Evolutionary conservation across 805 yeast genomes (phyloP).

Genomic region (Barnettozyma vustinii): DNA sequence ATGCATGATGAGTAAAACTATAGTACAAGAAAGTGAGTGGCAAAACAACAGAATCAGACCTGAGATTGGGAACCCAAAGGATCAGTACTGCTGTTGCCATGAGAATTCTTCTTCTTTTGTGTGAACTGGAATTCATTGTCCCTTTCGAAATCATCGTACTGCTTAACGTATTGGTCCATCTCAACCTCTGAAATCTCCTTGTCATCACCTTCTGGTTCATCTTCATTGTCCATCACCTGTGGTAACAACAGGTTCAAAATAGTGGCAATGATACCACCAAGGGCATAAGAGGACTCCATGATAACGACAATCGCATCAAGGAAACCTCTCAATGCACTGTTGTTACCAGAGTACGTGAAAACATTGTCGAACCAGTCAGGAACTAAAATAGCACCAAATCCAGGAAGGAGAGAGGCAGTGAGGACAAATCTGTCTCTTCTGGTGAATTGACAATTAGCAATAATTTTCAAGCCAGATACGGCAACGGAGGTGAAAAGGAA

Average conservation of each 20-base stretch:
- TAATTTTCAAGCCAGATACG: slow-evolving; percentile 66
- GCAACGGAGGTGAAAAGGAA: slow-evolving; percentile 73
- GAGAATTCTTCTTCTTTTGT: slow-evolving; percentile 2
- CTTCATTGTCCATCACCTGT: slow-evolving; percentile 45
- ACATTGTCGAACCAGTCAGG: slow-evolving; percentile 59
- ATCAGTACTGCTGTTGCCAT: neutral
- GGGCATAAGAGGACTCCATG: slow-evolving; percentile 69
- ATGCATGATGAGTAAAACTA: neutral
- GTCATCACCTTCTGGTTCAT: slow-evolving; percentile 14
- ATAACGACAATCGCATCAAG: slow-evolving; percentile 63
- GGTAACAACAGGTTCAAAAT: slow-evolving; percentile 59
- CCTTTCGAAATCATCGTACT: slow-evolving; percentile 22
- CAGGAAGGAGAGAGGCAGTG: slow-evolving; percentile 59
- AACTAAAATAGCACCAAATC: slow-evolving; percentile 62
- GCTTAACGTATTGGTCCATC: slow-evolving; percentile 22
- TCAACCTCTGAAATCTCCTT: slow-evolving; percentile 19
- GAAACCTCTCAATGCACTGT: slow-evolving; percentile 53
- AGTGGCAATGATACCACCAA: slow-evolving; percentile 61
- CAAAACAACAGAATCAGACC: neutral
- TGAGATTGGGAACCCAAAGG: neutral
- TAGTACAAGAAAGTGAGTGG: neutral
- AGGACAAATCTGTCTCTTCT: slow-evolving; percentile 71
- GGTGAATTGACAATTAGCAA: slow-evolving; percentile 46
- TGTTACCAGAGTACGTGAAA: slow-evolving; percentile 62
- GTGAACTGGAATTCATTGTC: slow-evolving; percentile 1